phyloP scores from a whole-genome alignment of 371 early-diverging fungal genomes.

The Mortierella sp. region DNA sequence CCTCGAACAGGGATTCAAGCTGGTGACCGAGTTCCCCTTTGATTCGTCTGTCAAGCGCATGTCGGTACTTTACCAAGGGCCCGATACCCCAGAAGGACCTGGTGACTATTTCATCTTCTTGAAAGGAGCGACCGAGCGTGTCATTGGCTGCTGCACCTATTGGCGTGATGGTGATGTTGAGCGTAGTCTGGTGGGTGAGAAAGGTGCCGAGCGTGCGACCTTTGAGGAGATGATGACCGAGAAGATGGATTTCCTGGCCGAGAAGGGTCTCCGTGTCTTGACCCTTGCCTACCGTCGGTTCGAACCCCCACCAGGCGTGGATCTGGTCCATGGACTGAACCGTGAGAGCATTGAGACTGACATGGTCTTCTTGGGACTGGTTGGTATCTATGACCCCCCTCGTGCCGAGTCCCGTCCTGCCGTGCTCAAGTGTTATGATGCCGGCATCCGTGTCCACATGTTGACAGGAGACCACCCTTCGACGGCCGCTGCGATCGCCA shows the following conservation, averaged over 20 bases:
- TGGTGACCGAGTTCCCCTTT: conserved; percentile 77
- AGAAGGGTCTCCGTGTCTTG: conserved; percentile 66
- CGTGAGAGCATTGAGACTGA: conserved; percentile 77
- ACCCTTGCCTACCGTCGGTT: conserved; percentile 73
- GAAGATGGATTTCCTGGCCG: conserved; percentile 24
- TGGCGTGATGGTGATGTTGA: conserved; percentile 65
- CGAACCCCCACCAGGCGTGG: conserved; percentile 55
- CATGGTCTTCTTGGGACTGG: conserved; percentile 90
- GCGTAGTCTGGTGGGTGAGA: conserved; percentile 37
- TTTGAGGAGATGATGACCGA: conserved; percentile 59
- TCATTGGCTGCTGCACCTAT: conserved; percentile 68
- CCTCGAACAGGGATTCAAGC: conserved; percentile 64
- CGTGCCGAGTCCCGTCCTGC: conserved; percentile 80
- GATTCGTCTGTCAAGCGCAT: conserved; percentile 87
- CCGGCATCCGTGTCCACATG: conserved; percentile 96
- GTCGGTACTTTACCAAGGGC: conserved; percentile 56
- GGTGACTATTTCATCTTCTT: conserved; percentile 57
- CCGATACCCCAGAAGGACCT: background rate
- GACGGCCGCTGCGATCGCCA: conserved; percentile 94
- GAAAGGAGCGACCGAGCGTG: conserved; percentile 86
- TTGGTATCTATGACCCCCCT: conserved; percentile 96
- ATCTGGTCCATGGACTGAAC: conserved; percentile 64
- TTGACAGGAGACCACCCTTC: conserved; percentile 95
- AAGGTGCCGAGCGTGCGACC: conserved; percentile 46
- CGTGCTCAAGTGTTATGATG: conserved; percentile 86